A percentile compares a stretch with the other conserved stretches of the same genome.
phyloP scores from a whole-genome alignment of 2,329 filamentous ascomycete genomes.

The Ilyonectria robusta region DNA sequence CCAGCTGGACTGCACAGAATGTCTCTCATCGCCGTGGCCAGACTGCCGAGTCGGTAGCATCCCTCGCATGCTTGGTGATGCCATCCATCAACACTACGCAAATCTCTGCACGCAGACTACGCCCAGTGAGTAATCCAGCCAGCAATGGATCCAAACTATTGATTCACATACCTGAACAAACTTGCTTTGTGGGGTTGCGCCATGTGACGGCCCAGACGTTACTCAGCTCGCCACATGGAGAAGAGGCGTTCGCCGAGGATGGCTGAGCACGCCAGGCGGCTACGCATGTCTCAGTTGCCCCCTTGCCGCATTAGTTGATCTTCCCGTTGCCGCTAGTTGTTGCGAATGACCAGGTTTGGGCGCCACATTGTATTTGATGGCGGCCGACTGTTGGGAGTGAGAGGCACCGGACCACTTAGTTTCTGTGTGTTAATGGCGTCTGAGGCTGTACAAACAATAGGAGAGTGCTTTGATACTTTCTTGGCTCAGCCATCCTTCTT shows the following conservation, averaged over 20 bases:
- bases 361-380: too few species aligned
- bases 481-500: too few species aligned
- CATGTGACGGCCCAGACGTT: not conserved
- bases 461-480: too few species aligned
- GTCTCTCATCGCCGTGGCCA: not conserved
- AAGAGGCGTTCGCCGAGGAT: not conserved
- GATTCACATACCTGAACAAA: not conserved
- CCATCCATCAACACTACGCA: not conserved
- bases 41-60: not conserved
- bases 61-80: not conserved
- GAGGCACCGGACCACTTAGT: too few species aligned
- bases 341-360: too few species aligned
- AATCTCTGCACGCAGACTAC: not conserved
- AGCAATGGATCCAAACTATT: not conserved
- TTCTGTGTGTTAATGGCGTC: too few species aligned
- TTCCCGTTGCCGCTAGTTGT: too few species aligned
- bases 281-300: not conserved
- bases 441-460: too few species aligned
- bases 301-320: too few species aligned
- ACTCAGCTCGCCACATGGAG: not conserved
- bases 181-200: not conserved
- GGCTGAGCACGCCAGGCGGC: not conserved
- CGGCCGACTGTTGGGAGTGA: too few species aligned
- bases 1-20: too few species aligned
- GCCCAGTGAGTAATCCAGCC: not conserved